phyloP scores from a whole-genome alignment of 177 flowering plant species.

The Telopea speciosissima region DNA sequence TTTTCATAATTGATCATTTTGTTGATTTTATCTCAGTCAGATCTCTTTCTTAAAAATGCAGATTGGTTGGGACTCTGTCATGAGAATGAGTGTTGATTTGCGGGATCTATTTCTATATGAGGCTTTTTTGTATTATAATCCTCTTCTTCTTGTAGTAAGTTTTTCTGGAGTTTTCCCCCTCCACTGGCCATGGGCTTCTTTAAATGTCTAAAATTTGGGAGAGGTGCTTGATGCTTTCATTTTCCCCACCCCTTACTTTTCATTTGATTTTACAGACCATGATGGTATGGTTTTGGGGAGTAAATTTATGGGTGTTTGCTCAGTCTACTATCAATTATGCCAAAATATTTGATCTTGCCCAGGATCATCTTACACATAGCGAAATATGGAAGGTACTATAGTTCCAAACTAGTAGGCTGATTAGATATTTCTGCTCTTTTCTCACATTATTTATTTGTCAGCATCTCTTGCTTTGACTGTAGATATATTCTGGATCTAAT shows the following conservation, averaged over 20 bases:
- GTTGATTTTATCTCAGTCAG: constrained; percentile 4
- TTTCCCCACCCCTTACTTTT: not conserved
- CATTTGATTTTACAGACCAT: constrained; percentile 48
- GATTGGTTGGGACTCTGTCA: constrained; percentile 96
- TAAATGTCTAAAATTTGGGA: not conserved
- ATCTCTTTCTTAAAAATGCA: constrained; percentile 22
- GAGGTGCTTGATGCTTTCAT: not conserved
- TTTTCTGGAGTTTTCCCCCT: not conserved
- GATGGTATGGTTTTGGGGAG: constrained; percentile 99
- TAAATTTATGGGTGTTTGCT: constrained; percentile 87
- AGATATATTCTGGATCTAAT: too few species aligned
- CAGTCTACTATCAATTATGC: constrained; percentile 66
- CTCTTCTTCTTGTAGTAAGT: constrained; percentile 95
- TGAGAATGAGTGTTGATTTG: constrained; percentile 88
- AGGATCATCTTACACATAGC: constrained; percentile 75
- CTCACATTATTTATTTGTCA: too few species aligned
- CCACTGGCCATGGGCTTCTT: too few species aligned
- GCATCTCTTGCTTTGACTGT: too few species aligned
- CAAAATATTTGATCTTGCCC: constrained; percentile 86
- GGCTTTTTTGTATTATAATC: constrained; percentile 93
- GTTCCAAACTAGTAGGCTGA: too few species aligned
- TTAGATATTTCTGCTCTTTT: too few species aligned
- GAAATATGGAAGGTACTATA: constrained; percentile 89
- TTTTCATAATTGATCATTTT: not conserved
- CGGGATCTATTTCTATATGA: constrained; percentile 88